Percentiles rank a stretch among this genome's conserved stretches.
phyloP scores from a whole-genome alignment of 192 early-diverging fungal species.

The Entomortierella lignicola region DNA sequence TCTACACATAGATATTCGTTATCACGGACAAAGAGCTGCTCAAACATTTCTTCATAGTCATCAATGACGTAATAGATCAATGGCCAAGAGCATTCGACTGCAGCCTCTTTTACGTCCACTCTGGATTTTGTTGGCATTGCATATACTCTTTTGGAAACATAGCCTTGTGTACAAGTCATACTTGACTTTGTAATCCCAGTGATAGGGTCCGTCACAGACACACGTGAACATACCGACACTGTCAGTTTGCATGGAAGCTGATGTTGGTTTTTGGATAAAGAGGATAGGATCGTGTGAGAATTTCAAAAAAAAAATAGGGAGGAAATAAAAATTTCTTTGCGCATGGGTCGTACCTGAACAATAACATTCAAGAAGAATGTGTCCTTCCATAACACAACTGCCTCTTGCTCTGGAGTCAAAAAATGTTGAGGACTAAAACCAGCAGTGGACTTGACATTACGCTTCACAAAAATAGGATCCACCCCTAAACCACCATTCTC shows the following conservation, averaged over 20 bases:
- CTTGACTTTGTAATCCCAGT: conserved; percentile 52
- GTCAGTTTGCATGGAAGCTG: conserved; percentile 89
- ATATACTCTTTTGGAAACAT: conserved; percentile 84
- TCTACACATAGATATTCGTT: conserved; percentile 93
- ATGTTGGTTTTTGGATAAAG: background rate
- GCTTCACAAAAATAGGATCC: conserved; percentile 88
- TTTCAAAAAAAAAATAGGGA: background rate
- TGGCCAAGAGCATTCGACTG: conserved; percentile 92
- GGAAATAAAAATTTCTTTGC: conserved; percentile 9
- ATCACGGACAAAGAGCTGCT: conserved; percentile 87
- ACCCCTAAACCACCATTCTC: conserved; percentile 51
- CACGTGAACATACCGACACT: conserved; percentile 83
- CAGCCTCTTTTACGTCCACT: conserved; percentile 89
- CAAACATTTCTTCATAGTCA: conserved; percentile 91
- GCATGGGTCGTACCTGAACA: conserved; percentile 72
- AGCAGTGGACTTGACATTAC: conserved; percentile 62
- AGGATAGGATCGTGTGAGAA: background rate
- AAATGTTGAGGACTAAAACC: conserved; percentile 6
- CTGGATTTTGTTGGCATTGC: conserved; percentile 91
- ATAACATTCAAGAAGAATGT: conserved; percentile 94
- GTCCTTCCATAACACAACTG: conserved; percentile 89
- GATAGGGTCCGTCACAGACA: conserved; percentile 31
- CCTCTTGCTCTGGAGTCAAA: conserved; percentile 59
- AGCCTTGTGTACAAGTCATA: conserved; percentile 82
- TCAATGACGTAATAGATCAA: conserved; percentile 93